Evolutionary conservation across 805 yeast species (phyloP).

Genomic region (Sugiyamaella marilandica): DNA sequence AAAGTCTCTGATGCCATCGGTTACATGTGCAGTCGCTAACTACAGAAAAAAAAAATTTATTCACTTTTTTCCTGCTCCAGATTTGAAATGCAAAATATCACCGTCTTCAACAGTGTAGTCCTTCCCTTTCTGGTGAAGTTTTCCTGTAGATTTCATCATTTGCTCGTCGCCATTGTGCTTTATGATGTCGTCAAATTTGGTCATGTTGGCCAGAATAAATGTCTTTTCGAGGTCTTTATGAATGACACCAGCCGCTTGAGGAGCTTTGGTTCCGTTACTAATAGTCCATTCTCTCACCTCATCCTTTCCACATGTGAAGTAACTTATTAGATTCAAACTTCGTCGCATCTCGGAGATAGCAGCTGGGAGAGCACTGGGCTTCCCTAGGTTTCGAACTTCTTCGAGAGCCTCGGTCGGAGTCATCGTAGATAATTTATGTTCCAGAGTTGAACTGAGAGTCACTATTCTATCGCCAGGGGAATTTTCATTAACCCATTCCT

Average conservation of each 20-base stretch:
- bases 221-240: constrained; percentile 95
- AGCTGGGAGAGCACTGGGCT: constrained; percentile 50
- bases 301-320: constrained; percentile 88
- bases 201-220: constrained; percentile 86
- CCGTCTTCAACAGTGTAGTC: constrained; percentile 79
- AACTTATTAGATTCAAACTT: constrained; percentile 67
- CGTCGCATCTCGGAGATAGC: constrained; percentile 63
- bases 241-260: constrained; percentile 98
- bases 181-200: constrained; percentile 57
- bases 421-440: constrained; percentile 56
- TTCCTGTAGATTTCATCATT: constrained; percentile 52
- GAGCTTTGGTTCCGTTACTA: constrained; percentile 86
- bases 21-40: background rate
- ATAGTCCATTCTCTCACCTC: constrained; percentile 99
- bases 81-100: constrained; percentile 70
- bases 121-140: constrained; percentile 65
- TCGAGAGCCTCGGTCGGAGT: constrained; percentile 28
- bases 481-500: constrained; percentile 61
- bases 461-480: constrained; percentile 66
- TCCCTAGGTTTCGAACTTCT: constrained; percentile 27
- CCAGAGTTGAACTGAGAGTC: constrained; percentile 66
- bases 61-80: constrained; percentile 19
- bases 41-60: background rate
- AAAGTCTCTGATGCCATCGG: constrained; percentile 4
- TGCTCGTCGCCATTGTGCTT: constrained; percentile 47